Percentiles rank a stretch among this genome's conserved stretches.
Evolutionary conservation across 306 rosid genomes (phyloP).

Genomic region (Gillenia trifoliata): DNA sequence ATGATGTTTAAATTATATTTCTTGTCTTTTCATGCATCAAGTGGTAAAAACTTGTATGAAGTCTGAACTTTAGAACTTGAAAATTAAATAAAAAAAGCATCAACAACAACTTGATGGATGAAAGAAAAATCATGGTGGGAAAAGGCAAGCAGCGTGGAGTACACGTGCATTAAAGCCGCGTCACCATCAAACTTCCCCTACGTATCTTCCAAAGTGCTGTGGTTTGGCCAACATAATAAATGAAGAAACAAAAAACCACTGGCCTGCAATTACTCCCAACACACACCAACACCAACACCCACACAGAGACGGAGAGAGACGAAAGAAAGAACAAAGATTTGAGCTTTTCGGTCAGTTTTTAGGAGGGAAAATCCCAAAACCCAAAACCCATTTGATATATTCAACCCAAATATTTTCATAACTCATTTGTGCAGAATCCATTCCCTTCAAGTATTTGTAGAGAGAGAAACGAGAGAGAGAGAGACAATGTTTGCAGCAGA

Average conservation of each 20-base stretch:
- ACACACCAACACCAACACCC: neutral
- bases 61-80: too few species aligned
- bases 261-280: conserved; percentile 10
- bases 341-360: conserved; percentile 9
- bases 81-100: too few species aligned
- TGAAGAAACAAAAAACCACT: conserved; percentile 20
- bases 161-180: conserved; percentile 22
- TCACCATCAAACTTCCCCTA: neutral
- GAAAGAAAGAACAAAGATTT: neutral
- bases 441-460: neutral
- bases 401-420: neutral
- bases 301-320: neutral
- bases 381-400: neutral
- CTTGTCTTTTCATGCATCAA: too few species aligned
- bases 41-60: too few species aligned
- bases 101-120: too few species aligned
- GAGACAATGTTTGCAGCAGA: conserved; percentile 79
- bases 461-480: neutral
- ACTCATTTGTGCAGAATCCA: neutral
- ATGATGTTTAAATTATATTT: too few species aligned
- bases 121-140: neutral
- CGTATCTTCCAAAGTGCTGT: conserved; percentile 28
- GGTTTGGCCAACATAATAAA: conserved; percentile 32
- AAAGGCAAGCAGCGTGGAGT: neutral
- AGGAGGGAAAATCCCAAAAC: conserved; percentile 18